Evolutionary conservation across 1,284 basidiomycete species (phyloP).

Genomic region (Coniophora puteana): DNA sequence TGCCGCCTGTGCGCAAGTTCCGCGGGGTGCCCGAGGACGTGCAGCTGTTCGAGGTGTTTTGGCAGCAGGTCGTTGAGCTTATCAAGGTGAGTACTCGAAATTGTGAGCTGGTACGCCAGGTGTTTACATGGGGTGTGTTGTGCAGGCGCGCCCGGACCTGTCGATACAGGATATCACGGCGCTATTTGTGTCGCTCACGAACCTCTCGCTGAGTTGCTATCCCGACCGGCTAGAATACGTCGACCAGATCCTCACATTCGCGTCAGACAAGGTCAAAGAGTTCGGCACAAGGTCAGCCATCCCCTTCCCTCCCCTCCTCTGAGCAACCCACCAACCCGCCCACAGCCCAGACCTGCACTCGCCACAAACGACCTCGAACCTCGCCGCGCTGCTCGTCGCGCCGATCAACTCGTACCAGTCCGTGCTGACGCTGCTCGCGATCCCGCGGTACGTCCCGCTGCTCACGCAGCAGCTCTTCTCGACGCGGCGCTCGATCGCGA

Average conservation of each 20-base stretch:
- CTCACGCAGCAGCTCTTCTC: constrained; percentile 83
- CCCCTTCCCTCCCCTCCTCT: background rate
- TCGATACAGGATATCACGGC: constrained; percentile 96
- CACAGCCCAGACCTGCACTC: constrained; percentile 82
- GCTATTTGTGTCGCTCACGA: constrained; percentile 88
- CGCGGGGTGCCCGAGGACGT: constrained; percentile 92
- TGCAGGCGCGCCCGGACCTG: constrained; percentile 89
- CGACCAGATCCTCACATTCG: constrained; percentile 88
- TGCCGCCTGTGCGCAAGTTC: constrained; percentile 66
- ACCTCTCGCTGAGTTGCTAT: constrained; percentile 92
- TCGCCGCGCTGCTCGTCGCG: constrained; percentile 85
- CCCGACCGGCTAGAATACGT: constrained; percentile 94
- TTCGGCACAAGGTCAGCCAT: constrained; percentile 67
- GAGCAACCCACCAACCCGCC: constrained; percentile 2
- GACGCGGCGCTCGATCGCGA: constrained; percentile 85
- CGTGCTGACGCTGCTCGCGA: constrained; percentile 88
- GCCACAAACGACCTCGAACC: constrained; percentile 81
- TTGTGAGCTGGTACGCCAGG: background rate
- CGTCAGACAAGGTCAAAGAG: constrained; percentile 81
- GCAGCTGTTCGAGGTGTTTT: constrained; percentile 93
- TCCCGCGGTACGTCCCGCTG: constrained; percentile 83
- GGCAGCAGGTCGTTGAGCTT: constrained; percentile 95
- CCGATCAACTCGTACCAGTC: constrained; percentile 95
- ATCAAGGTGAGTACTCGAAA: constrained; percentile 67
- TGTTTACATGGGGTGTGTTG: constrained; percentile 4